Base-by-base conservation (phyloP, 1,284 basidiomycete species). In the Apiotrichum laibachii region DNA sequence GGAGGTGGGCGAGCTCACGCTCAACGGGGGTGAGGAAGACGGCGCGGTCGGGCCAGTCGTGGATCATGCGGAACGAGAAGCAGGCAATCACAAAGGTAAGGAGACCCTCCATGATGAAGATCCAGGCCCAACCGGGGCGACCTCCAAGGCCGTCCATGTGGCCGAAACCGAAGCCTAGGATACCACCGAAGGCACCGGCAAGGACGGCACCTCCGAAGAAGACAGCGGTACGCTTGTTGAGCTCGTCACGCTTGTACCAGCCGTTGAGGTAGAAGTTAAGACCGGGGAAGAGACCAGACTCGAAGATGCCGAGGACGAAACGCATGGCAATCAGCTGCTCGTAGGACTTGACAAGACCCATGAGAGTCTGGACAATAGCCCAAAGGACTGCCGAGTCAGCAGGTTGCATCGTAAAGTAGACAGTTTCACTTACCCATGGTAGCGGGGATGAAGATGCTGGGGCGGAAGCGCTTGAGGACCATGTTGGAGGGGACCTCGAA, bases 41-140 rank as follows among this genome's bases (percentile, higher is more conserved):
- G 21, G 76, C 71, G 31, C 72, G 57, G 16, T 77, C 76, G 1
- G 79, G 79, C 70, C 77, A 79, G 63, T 80, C 78, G 62, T 75
- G 70, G 4, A 42, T 42, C 15, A 18, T 42, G 16, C 2, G 1
- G 18, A 18, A 42, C 15, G 40, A 15, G 31, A 54, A 21, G 9
- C 55, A 31, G 16, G 26, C 53, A 7, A 59, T 50, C 8, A 11
- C 50, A 34, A 58, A 31, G 8, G 58, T 59, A 35, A 40, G 19
- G 18, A 44, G 40, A 19, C 58, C 58, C 39, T 59, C 58, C n/a
- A 60, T 26, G 16, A 57, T 31, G 60, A 59, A 72, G 54, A 72
- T 69, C 57, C 56, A 69, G 10, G 65, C 60, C 72, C 72, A 73
- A 7, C 67, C 66, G 15, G 58, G 52, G 44, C 57, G 65, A n/a